phyloP scores from a whole-genome alignment of 768 basidiomycete species.

The Termitomyces sp. region DNA sequence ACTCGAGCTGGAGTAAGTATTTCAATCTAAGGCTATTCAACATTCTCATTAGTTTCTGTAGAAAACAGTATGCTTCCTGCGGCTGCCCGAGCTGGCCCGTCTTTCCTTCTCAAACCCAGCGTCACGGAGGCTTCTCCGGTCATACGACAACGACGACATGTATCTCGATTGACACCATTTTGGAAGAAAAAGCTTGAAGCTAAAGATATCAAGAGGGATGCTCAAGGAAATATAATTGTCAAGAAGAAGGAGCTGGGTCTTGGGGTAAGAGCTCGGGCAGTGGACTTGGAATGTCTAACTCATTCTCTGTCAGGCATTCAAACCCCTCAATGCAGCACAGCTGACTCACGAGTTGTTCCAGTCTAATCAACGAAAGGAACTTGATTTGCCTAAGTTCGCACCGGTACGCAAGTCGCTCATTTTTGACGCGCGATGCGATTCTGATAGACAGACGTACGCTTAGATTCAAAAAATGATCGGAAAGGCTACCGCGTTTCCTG shows the following conservation, averaged over 20 bases:
- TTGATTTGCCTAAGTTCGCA: conserved; percentile 35
- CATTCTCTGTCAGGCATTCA: conserved; percentile 13
- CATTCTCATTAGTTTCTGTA: not conserved
- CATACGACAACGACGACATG: not conserved
- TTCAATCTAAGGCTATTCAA: too few relatives aligned
- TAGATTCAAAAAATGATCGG: conserved; percentile 31
- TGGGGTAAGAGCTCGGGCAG: conserved; percentile 20
- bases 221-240: conserved; percentile 8
- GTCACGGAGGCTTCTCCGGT: not conserved
- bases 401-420: conserved; percentile 26
- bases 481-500: conserved; percentile 38
- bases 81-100: conserved; percentile 7
- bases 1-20: not conserved
- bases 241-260: conserved; percentile 20
- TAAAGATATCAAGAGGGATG: conserved; percentile 5
- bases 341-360: conserved; percentile 37
- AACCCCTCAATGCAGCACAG: conserved; percentile 38
- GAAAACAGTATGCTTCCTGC: conserved; percentile 1
- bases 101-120: conserved; percentile 2
- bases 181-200: not conserved
- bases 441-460: conserved; percentile 2
- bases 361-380: conserved; percentile 24
- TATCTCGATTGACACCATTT: not conserved
- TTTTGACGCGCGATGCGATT: conserved; percentile 13
- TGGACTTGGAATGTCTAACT: not conserved